Evolutionary conservation across 139 green algal genomes (phyloP).

Genomic region (Helicosporidium sp.): DNA sequence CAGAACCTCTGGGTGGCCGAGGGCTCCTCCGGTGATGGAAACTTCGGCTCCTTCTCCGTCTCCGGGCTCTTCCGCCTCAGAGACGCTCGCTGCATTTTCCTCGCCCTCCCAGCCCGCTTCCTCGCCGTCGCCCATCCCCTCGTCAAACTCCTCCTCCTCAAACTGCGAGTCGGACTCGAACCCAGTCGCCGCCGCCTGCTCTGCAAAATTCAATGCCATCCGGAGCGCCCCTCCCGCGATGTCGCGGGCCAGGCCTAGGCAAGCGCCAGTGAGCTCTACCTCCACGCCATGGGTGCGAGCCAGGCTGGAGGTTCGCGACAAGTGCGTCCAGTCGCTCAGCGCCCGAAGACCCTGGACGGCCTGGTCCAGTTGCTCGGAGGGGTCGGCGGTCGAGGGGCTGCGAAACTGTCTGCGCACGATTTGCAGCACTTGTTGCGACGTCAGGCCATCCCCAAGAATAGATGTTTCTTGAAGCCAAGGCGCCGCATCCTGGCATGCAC

Average conservation of each 20-base stretch:
- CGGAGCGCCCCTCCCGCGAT: not conserved
- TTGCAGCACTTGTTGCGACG: too few species aligned
- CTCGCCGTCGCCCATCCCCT: not conserved
- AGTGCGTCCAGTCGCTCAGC: slow-evolving; percentile 15
- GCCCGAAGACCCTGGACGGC: slow-evolving; percentile 9
- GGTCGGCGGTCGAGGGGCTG: not conserved
- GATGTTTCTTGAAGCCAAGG: not conserved
- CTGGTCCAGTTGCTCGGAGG: not conserved
- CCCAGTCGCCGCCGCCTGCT: not conserved
- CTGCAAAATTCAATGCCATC: too few species aligned
- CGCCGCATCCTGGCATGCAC: too few species aligned
- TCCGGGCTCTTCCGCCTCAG: too few species aligned
- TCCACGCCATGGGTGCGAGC: slow-evolving; percentile 10
- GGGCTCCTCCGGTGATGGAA: too few species aligned
- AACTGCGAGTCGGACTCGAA: not conserved
- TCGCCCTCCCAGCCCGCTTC: too few species aligned
- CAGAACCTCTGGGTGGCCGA: too few species aligned
- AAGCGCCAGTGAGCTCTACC: slow-evolving; percentile 18
- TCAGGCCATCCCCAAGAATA: too few species aligned
- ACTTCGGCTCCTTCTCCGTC: too few species aligned
- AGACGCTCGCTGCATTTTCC: too few species aligned
- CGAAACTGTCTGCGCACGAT: too few species aligned
- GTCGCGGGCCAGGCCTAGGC: slow-evolving; percentile 2
- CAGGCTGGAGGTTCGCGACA: slow-evolving; percentile 8
- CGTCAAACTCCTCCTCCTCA: not conserved